Conservation (phyloP, 2,329 filamentous ascomycete species). For the Sporothrix pallida region DNA sequence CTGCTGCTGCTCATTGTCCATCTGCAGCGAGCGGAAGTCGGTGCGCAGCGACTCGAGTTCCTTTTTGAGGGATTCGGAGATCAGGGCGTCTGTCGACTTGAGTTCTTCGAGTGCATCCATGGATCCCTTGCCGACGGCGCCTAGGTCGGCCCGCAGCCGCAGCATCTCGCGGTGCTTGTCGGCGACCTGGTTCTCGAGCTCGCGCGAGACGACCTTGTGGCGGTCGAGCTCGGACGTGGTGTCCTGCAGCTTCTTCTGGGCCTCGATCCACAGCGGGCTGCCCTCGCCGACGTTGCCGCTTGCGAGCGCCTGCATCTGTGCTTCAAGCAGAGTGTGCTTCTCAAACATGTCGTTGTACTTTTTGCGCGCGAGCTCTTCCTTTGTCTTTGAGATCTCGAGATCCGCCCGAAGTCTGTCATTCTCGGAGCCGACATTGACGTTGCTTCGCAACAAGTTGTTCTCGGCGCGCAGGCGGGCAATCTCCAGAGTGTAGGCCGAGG, state of each 20-base stretch:
- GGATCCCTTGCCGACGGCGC: conserved; percentile 60
- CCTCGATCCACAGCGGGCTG: conserved; percentile 54
- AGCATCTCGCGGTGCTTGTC: conserved; percentile 63
- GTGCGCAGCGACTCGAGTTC: conserved; percentile 63
- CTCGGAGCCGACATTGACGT: conserved; percentile 59
- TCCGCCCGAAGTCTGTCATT: conserved; percentile 61
- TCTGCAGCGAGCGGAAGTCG: conserved; percentile 55
- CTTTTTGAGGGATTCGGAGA: conserved; percentile 62
- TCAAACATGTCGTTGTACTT: conserved; percentile 64
- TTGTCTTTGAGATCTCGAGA: conserved; percentile 59
- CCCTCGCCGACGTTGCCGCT: conserved; percentile 59
- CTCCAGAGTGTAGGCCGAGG: conserved; percentile 55
- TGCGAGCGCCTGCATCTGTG: conserved; percentile 62
- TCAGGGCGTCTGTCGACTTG: conserved; percentile 63
- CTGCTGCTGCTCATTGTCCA: conserved; percentile 63
- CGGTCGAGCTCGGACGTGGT: conserved; percentile 55
- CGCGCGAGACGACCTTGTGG: conserved; percentile 51
- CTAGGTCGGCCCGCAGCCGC: conserved; percentile 59
- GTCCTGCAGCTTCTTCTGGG: conserved; percentile 56
- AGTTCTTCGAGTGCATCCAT: conserved; percentile 62
- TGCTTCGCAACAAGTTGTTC: conserved; percentile 63
- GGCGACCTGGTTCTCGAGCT: conserved; percentile 56
- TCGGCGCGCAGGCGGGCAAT: conserved; percentile 66
- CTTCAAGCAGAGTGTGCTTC: conserved; percentile 61
- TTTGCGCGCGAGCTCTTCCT: conserved; percentile 58